Conservation (phyloP, 176 grass and related monocot species). For the Pontederia crassipes region DNA sequence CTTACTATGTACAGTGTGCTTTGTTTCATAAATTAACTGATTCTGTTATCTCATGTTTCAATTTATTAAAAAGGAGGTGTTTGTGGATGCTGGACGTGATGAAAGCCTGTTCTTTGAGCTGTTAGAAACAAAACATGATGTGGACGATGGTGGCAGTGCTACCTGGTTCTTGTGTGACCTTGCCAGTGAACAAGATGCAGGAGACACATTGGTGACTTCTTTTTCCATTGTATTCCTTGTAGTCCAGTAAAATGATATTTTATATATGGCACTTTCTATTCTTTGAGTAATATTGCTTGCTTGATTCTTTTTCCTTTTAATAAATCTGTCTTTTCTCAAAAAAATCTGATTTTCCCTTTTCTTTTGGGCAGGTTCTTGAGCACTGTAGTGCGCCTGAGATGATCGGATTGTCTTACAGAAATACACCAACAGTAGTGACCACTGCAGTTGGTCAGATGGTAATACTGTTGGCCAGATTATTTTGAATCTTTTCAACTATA, state of each 20-base stretch:
- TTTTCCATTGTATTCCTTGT: background rate
- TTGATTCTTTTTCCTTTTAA: too few species aligned
- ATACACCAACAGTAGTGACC: slow-evolving; percentile 32
- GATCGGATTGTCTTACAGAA: slow-evolving; percentile 22
- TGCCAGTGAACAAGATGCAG: slow-evolving; percentile 65
- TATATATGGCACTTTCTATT: background rate
- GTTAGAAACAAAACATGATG: slow-evolving; percentile 72
- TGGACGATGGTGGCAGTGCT: slow-evolving; percentile 54
- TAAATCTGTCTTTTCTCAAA: background rate
- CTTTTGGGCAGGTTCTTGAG: slow-evolving; percentile 46
- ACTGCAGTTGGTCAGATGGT: slow-evolving; percentile 61
- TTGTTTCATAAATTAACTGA: background rate
- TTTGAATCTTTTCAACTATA: background rate
- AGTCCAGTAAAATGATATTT: background rate
- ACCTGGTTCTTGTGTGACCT: slow-evolving; percentile 84
- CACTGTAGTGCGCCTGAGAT: slow-evolving; percentile 59
- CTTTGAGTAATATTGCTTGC: too few species aligned
- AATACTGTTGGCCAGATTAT: slow-evolving; percentile 12
- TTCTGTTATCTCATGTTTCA: background rate
- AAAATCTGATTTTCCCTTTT: slow-evolving; percentile 12
- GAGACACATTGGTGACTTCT: slow-evolving; percentile 48
- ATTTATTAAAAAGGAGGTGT: slow-evolving; percentile 42
- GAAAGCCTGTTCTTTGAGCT: slow-evolving; percentile 93
- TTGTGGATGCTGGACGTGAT: slow-evolving; percentile 65
- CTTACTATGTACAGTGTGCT: background rate